A percentile compares a stretch with the other conserved stretches of the same genome.
phyloP scores from a whole-genome alignment of 2,329 filamentous ascomycete genomes.

The Claviceps fusiformis region DNA sequence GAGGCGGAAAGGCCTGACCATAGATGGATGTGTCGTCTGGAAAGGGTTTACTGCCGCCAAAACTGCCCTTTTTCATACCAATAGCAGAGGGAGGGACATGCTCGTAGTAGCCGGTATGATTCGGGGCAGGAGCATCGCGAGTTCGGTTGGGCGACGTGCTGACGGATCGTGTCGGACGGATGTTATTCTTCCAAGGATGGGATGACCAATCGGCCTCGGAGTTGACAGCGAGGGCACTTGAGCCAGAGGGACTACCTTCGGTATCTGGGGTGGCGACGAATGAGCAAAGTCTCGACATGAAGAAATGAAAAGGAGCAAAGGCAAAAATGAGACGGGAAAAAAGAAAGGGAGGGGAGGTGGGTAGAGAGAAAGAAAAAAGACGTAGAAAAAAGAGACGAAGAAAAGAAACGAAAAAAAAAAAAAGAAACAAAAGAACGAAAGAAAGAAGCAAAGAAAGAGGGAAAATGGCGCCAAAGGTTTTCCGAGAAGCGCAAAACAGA shows the following conservation, averaged over 20 bases:
- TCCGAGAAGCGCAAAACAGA: not conserved
- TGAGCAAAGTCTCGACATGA: too few relatives aligned
- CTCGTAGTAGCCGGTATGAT: slow-evolving; percentile 31
- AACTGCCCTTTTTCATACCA: slow-evolving; percentile 21
- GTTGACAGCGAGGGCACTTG: slow-evolving; percentile 52
- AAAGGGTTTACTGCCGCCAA: slow-evolving; percentile 12
- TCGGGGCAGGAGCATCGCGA: slow-evolving; percentile 32
- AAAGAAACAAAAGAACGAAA: slow-evolving; percentile 6
- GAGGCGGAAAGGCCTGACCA: slow-evolving; percentile 12
- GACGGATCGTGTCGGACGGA: slow-evolving; percentile 28
- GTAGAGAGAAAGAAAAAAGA: too few relatives aligned
- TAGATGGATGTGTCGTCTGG: slow-evolving; percentile 14
- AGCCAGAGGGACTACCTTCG: slow-evolving; percentile 43
- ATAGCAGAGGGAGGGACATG: slow-evolving; percentile 32
- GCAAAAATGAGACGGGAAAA: too few relatives aligned
- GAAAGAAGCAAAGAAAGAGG: not conserved
- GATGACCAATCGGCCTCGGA: slow-evolving; percentile 55
- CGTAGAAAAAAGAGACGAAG: too few relatives aligned
- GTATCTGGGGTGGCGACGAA: slow-evolving; percentile 10
- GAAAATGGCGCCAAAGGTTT: not conserved
- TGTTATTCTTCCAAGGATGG: slow-evolving; percentile 46
- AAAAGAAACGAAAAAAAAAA: too few relatives aligned
- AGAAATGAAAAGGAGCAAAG: too few relatives aligned
- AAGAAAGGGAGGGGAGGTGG: too few relatives aligned
- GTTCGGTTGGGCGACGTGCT: slow-evolving; percentile 46